Percentiles rank a stretch among this genome's conserved stretches.
These are phyloP conservation scores for Zalerion maritima DNA, from an alignment of 495 filamentous ascomycete species.

Conservation along the genomic window DNA sequence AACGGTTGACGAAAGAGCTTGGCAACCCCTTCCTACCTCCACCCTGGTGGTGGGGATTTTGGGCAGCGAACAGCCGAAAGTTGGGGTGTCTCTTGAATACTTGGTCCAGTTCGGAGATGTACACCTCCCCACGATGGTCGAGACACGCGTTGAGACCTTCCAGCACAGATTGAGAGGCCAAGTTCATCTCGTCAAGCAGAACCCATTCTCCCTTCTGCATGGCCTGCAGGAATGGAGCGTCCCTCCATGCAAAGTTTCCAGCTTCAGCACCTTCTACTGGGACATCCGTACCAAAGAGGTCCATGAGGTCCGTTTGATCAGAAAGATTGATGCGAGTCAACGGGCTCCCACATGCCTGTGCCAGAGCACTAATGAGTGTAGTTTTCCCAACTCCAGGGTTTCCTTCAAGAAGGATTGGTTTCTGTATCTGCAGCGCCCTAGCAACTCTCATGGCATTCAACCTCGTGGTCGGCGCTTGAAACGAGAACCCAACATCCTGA, in stretches of 20 bases:
- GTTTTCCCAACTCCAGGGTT: constrained; percentile 97
- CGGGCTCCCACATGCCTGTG: constrained; percentile 58
- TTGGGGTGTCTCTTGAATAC: constrained; percentile 79
- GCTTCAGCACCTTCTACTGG: constrained; percentile 78
- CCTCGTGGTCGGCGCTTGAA: constrained; percentile 78
- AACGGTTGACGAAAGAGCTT: constrained; percentile 92
- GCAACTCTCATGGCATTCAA: constrained; percentile 81
- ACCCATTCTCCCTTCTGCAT: constrained; percentile 97
- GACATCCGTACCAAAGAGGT: constrained; percentile 93
- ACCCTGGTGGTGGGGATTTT: constrained; percentile 96
- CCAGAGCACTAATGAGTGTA: constrained; percentile 72
- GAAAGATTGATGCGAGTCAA: constrained; percentile 92
- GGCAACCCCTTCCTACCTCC: constrained; percentile 92
- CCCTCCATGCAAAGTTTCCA: constrained; percentile 85
- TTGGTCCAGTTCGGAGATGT: constrained; percentile 85
- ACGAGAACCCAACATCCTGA: constrained; percentile 51
- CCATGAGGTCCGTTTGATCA: constrained; percentile 93
- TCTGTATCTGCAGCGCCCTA: constrained; percentile 75
- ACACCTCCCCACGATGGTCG: constrained; percentile 92
- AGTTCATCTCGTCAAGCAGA: constrained; percentile 94
- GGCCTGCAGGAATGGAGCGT: constrained; percentile 86
- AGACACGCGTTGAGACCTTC: constrained; percentile 95
- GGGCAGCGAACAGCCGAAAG: constrained; percentile 87
- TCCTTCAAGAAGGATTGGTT: constrained; percentile 87
- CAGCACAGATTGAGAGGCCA: constrained; percentile 92